Percentiles rank a stretch among this genome's conserved stretches.
Conservation (phyloP, 2,329 filamentous ascomycete species). For the Cryphonectria radicalis region DNA sequence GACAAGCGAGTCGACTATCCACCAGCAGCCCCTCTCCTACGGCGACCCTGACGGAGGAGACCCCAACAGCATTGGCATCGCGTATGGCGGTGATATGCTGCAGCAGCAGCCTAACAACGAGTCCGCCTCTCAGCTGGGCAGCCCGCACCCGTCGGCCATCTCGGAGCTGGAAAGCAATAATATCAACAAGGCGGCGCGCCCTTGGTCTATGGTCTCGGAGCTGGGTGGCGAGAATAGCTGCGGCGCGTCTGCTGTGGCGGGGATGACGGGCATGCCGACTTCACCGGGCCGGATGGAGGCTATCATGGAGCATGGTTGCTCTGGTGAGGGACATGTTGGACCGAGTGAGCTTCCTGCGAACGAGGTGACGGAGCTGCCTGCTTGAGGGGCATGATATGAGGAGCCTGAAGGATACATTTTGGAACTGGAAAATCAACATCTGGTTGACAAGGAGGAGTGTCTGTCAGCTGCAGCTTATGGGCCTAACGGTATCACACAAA, state of each 20-base stretch:
- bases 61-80: slow-evolving; percentile 16
- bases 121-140: slow-evolving; percentile 10
- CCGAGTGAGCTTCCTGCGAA: slow-evolving; percentile 21
- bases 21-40: slow-evolving; percentile 7
- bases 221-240: slow-evolving; percentile 19
- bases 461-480: not conserved
- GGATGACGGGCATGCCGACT: too few species aligned
- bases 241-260: not conserved
- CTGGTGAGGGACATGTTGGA: not conserved
- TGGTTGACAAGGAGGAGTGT: not conserved
- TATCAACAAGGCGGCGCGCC: slow-evolving; percentile 26
- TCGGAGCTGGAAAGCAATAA: slow-evolving; percentile 32
- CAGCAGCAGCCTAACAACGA: slow-evolving; percentile 4
- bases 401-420: too few species aligned
- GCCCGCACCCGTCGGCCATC: slow-evolving; percentile 7
- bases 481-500: not conserved
- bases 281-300: slow-evolving; percentile 4
- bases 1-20: slow-evolving; percentile 9
- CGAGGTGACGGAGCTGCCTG: slow-evolving; percentile 24
- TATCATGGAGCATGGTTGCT: not conserved
- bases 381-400: slow-evolving; percentile 7
- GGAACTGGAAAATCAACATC: not conserved
- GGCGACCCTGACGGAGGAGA: not conserved
- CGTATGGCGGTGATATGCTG: not conserved
- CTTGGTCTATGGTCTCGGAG: slow-evolving; percentile 34